Evolutionary conservation across 2,329 filamentous ascomycete genomes (phyloP).

Genomic region (Ophiobolus disseminans): DNA sequence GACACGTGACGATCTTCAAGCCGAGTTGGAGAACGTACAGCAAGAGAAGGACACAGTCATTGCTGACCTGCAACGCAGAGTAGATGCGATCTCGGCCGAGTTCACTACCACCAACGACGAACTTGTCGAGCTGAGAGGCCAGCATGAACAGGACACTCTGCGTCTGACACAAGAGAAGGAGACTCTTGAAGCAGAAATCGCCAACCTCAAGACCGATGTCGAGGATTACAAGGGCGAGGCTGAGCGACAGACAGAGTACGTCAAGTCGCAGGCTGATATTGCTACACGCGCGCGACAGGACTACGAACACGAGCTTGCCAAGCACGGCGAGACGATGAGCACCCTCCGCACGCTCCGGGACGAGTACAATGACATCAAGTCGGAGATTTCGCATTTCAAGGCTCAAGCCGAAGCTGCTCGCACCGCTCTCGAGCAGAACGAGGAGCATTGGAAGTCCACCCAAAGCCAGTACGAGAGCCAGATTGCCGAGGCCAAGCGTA

Average conservation of each 20-base stretch:
- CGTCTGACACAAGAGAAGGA: slow-evolving; percentile 82
- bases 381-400: slow-evolving; percentile 75
- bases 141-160: slow-evolving; percentile 76
- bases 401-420: slow-evolving; percentile 87
- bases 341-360: slow-evolving; percentile 77
- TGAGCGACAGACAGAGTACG: slow-evolving; percentile 86
- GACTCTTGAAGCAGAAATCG: slow-evolving; percentile 78
- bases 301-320: slow-evolving; percentile 92
- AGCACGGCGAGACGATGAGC: slow-evolving; percentile 94
- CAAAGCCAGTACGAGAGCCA: slow-evolving; percentile 84
- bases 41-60: slow-evolving; percentile 81
- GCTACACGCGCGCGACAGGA: slow-evolving; percentile 91
- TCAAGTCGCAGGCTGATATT: slow-evolving; percentile 92
- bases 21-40: slow-evolving; percentile 79
- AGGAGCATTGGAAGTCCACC: slow-evolving; percentile 87
- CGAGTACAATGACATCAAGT: slow-evolving; percentile 83
- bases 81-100: slow-evolving; percentile 84
- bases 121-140: slow-evolving; percentile 78
- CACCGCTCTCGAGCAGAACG: slow-evolving; percentile 76
- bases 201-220: slow-evolving; percentile 81
- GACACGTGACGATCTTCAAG: slow-evolving; percentile 73
- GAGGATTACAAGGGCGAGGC: slow-evolving; percentile 80
- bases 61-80: slow-evolving; percentile 79
- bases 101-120: slow-evolving; percentile 82
- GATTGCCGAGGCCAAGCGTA: slow-evolving; percentile 75